These are phyloP conservation scores for Mycocentrospora acerina DNA, from an alignment of 2,329 filamentous ascomycete species.

Conservation along the genomic window DNA sequence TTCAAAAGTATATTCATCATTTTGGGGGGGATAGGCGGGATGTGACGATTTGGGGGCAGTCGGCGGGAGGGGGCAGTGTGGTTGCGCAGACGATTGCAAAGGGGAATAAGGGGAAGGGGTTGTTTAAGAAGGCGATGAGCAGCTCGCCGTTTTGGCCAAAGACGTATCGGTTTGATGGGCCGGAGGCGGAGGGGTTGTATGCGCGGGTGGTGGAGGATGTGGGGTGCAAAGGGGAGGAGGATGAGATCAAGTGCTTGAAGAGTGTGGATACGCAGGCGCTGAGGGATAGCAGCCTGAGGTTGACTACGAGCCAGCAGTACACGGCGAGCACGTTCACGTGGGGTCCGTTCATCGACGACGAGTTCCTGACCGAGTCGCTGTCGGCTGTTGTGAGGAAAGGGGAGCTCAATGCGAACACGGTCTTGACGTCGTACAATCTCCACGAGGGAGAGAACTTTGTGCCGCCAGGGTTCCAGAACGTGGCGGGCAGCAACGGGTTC, in stretches of 20 bases:
- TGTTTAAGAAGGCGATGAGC: conserved; percentile 55
- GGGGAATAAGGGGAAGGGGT: conserved; percentile 42
- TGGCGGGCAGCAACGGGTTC: conserved; percentile 44
- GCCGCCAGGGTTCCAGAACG: conserved; percentile 50
- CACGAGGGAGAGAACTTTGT: conserved; percentile 66
- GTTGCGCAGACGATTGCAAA: conserved; percentile 56
- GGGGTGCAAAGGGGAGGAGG: conserved; percentile 44
- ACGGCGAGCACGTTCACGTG: conserved; percentile 60
- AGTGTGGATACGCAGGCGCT: conserved; percentile 55
- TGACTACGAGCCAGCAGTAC: conserved; percentile 55
- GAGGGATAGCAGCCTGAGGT: conserved; percentile 53
- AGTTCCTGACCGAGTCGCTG: conserved; percentile 53
- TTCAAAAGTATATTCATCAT: conserved; percentile 53
- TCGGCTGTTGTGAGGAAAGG: conserved; percentile 45
- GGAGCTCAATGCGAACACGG: conserved; percentile 48
- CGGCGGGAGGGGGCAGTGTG: conserved; percentile 57
- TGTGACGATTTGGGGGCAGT: conserved; percentile 59
- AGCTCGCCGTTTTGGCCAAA: conserved; percentile 62
- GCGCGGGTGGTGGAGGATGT: conserved; percentile 49
- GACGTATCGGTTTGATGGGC: conserved; percentile 55
- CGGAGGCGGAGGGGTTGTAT: conserved; percentile 56
- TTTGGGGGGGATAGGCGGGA: conserved; percentile 57
- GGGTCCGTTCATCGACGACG: conserved; percentile 61
- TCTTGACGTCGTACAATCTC: conserved; percentile 61
- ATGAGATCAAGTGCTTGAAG: conserved; percentile 60